Base-by-base conservation (phyloP, 23 red algal species). In the Gracilaria caudata region DNA sequence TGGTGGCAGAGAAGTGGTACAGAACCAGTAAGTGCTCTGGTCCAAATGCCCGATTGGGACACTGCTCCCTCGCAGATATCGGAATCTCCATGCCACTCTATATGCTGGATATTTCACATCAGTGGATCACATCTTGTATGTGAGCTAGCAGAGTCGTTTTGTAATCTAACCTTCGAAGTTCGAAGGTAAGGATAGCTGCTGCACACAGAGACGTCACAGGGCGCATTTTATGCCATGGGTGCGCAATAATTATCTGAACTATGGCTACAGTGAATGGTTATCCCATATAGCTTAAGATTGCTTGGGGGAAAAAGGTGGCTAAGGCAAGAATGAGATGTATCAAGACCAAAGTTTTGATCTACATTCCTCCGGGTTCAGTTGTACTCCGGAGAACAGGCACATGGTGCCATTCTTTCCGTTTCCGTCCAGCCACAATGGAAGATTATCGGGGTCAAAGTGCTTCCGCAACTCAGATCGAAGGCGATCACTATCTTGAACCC, bases 351-450 rank as follows among this genome's bases (percentile, higher is more conserved):
- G 70, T 33, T 75, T 75, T 7, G 70, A 38, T 30, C 37, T 75
- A 26, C 70, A 75, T 73, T 86, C 65, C 44, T 86, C 82, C 23
- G 65, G n/a, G 36, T 73, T 51, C 64, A 73, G 7, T 36, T 45
- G 63, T 11, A 35, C 7, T 41, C 82, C 82, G 8, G 64, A 72
- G 47, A 55, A 72, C 17, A 86, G 32, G 9, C 46, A 40, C 82
- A 86, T 47, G 13, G 39, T 51, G 12, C 82, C 82, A 51, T 86
- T 68, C 37, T 55, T 55, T 29, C 34, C 61, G 17, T 86, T 30
- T 19, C 82, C 82, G 16, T 64, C 82, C 20, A 86, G 35, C 82
- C 82, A 86, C 16, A 45, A 9, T 6, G 82, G 82, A 53, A 86
- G 38, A 38, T 30, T 29, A 29, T 64, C 38, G 9, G 7, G n/a